These are phyloP conservation scores for Combretum micranthum DNA, from an alignment of 345 rosid species.

Conservation along the genomic window DNA sequence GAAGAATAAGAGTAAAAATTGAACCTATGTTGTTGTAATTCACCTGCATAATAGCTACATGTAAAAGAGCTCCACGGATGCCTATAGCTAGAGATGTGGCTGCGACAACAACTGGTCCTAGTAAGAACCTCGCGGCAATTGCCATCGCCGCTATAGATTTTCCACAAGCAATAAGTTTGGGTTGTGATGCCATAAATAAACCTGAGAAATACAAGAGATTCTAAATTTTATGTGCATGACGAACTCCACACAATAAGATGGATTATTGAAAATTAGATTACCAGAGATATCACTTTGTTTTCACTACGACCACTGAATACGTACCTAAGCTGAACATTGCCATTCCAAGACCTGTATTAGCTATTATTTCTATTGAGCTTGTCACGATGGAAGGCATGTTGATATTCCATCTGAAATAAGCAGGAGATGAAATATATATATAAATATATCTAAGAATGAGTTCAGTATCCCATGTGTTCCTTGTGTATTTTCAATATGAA, in stretches of 20 bases:
- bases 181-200: slow-evolving; percentile 19
- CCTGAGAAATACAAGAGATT: slow-evolving; percentile 5
- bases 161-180: slow-evolving; percentile 14
- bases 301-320: background rate
- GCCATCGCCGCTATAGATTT: slow-evolving; percentile 3
- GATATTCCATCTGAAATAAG: slow-evolving; percentile 7
- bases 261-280: background rate
- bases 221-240: no score
- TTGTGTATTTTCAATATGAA: background rate
- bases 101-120: slow-evolving; percentile 17
- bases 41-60: slow-evolving; percentile 15
- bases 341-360: slow-evolving; percentile 20
- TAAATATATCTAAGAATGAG: background rate
- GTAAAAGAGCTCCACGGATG: slow-evolving; percentile 12
- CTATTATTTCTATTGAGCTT: slow-evolving; percentile 11
- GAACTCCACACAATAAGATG: background rate
- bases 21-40: background rate
- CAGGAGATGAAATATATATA: background rate
- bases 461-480: background rate
- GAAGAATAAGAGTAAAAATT: background rate
- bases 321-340: slow-evolving; percentile 22
- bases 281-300: background rate
- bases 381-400: slow-evolving; percentile 11
- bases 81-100: slow-evolving; percentile 15
- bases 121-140: slow-evolving; percentile 11